phyloP scores from a whole-genome alignment of 768 basidiomycete species.

The Pisolithus albus region DNA sequence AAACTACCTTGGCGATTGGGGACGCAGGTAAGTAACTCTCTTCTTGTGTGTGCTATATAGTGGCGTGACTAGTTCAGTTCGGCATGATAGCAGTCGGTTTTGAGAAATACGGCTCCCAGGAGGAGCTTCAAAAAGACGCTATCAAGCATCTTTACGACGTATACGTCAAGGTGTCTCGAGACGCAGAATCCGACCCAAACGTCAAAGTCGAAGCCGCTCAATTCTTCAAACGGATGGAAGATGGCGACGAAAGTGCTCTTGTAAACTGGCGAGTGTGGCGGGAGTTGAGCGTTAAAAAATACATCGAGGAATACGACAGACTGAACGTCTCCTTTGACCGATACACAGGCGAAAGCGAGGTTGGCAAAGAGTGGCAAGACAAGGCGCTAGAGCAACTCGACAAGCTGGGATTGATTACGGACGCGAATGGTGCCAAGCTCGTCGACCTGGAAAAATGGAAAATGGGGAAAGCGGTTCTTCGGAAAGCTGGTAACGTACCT shows the following conservation, averaged over 20 bases:
- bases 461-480: constrained; percentile 82
- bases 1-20: constrained; percentile 99
- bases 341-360: constrained; percentile 86
- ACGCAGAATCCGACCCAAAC: constrained; percentile 62
- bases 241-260: constrained; percentile 79
- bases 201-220: constrained; percentile 72
- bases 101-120: constrained; percentile 84
- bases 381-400: constrained; percentile 62
- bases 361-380: constrained; percentile 67
- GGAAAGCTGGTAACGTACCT: constrained; percentile 62
- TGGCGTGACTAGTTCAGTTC: constrained; percentile 38
- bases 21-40: constrained; percentile 81
- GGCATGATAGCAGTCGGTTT: constrained; percentile 88
- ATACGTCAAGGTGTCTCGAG: constrained; percentile 91
- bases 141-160: constrained; percentile 94
- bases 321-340: constrained; percentile 89
- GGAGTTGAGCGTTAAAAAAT: constrained; percentile 83
- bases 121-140: constrained; percentile 76
- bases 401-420: constrained; percentile 67
- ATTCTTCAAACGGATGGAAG: constrained; percentile 95
- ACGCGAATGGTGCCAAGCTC: constrained; percentile 75
- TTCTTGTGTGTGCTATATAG: background rate
- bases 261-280: constrained; percentile 92
- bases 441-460: constrained; percentile 88
- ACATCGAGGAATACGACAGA: constrained; percentile 79